Conservation (phyloP, 306 rosid species). For the Lathyrus aphaca region DNA sequence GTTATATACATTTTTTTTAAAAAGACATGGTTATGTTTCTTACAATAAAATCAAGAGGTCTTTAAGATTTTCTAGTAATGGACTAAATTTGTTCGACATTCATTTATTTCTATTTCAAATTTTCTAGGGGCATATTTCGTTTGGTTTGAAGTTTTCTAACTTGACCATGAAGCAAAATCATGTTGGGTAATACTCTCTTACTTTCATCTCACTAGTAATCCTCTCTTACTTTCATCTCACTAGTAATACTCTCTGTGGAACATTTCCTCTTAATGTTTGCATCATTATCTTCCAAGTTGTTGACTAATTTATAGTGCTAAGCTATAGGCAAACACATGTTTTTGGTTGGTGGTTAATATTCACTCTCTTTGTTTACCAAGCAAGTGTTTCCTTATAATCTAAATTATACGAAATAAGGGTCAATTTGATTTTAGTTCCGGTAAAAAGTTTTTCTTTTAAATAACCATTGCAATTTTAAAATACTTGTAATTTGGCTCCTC, state of each 20-base stretch:
- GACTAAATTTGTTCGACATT: constrained; percentile 13
- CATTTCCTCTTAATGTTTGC: constrained; percentile 19
- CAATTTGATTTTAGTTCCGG: no score
- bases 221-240: constrained; percentile 23
- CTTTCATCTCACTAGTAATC: constrained; percentile 30
- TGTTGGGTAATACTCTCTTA: constrained; percentile 60
- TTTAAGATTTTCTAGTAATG: constrained; percentile 1
- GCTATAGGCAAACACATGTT: neutral
- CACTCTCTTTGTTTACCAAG: constrained; percentile 11
- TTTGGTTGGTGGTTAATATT: constrained; percentile 8
- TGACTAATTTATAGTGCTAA: constrained; percentile 11
- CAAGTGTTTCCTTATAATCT: constrained; percentile 2
- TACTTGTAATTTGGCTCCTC: no score
- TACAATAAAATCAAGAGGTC: constrained; percentile 23
- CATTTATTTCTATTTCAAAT: constrained; percentile 37
- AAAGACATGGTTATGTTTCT: neutral
- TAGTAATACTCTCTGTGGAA: constrained; percentile 10
- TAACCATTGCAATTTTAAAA: no score
- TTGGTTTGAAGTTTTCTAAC: constrained; percentile 82
- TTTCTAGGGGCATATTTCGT: constrained; percentile 68
- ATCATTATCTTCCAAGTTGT: constrained; percentile 10
- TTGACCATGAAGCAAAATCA: constrained; percentile 84
- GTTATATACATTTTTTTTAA: neutral
- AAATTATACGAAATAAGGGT: no score
- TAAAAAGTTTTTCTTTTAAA: no score